These are phyloP conservation scores for Ceratocystiopsis sp. DNA, from an alignment of 2,329 filamentous ascomycete species.

Conservation along the genomic window DNA sequence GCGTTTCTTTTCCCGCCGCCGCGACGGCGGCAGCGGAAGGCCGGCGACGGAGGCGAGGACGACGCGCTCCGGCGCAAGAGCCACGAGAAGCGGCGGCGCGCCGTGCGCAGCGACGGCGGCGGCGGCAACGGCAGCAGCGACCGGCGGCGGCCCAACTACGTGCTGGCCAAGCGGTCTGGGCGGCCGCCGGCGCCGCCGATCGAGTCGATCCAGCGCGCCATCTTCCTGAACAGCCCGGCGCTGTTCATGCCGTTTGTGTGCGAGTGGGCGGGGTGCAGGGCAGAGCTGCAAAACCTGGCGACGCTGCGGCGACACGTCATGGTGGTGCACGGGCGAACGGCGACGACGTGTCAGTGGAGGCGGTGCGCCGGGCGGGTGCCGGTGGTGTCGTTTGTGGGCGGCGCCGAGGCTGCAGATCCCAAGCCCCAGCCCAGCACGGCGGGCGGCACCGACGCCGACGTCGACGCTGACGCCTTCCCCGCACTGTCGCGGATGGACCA, in stretches of 20 bases:
- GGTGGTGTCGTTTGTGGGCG: constrained; percentile 17
- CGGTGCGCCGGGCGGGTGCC: constrained; percentile 16
- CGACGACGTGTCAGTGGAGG: no score
- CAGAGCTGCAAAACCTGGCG: constrained; percentile 44
- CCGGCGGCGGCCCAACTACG: neutral
- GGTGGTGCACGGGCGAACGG: constrained; percentile 25
- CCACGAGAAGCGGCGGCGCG: no score
- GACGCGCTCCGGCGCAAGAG: neutral
- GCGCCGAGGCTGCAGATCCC: constrained; percentile 10
- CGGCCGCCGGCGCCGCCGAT: constrained; percentile 22
- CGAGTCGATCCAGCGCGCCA: constrained; percentile 15
- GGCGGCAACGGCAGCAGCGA: neutral
- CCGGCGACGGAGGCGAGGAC: no score
- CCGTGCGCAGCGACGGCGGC: neutral
- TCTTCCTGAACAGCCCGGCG: constrained; percentile 25
- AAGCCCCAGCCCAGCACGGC: neutral
- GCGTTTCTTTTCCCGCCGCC: constrained; percentile 4
- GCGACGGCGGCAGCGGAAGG: constrained; percentile 4
- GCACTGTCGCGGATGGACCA: constrained; percentile 6
- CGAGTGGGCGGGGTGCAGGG: constrained; percentile 41
- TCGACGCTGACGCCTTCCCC: neutral
- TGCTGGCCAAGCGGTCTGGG: constrained; percentile 21
- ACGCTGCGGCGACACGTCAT: constrained; percentile 38
- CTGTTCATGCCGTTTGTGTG: constrained; percentile 36
- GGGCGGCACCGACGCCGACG: neutral